Evolutionary conservation across 1,284 basidiomycete species (phyloP), one percentile per base, ranked within the genome.

Genomic region (Trametes sp.): DNA sequence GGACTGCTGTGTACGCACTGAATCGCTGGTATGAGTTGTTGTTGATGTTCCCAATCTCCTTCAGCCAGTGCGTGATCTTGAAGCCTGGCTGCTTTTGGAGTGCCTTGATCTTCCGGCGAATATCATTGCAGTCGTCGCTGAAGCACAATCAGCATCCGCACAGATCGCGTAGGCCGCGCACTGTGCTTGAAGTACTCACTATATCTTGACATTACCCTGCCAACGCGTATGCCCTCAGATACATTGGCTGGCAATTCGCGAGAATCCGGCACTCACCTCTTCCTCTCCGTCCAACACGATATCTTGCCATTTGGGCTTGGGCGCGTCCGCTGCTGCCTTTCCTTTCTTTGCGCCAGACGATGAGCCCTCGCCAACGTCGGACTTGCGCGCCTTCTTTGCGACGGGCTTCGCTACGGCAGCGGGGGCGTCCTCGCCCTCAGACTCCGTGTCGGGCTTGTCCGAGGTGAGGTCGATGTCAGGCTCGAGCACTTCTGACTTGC

Each of bases 351-450:
- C 58, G 51, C 63, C 68, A 35, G 67, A 68, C 10, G 64, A 64
- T 1, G 63, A 69, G 35, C 62, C 70, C 19, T 72, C 71, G 4
- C 56, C 57, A 11, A 57, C 66, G 28, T 69, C 86, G 10, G 83
- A 83, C 54, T 85, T 82, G 7, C 84, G 88, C 59, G 87, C 83
- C 10, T 86, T 90, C 73, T 88, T 90, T 70, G 63, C 45, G 14
- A 50, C 51, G 41, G 63, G 62, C 28, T 46, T 58, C n/a, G n/a
- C n/a, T 14, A 49, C 58, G 16, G 21, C 59, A 23, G 38, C 44
- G 2, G 48, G 57, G 13, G 13, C 48, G 23, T 28, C 33, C 26
- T 51, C 65, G 42, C 57, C 44, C 45, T 62, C 57, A 21, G 31
- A 52, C 38, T 46, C 49, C 26, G 57, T 36, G 21, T 63, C 63